Evolutionary conservation across 83 land plant species (phyloP).

Genomic region (Larix sibirica): DNA sequence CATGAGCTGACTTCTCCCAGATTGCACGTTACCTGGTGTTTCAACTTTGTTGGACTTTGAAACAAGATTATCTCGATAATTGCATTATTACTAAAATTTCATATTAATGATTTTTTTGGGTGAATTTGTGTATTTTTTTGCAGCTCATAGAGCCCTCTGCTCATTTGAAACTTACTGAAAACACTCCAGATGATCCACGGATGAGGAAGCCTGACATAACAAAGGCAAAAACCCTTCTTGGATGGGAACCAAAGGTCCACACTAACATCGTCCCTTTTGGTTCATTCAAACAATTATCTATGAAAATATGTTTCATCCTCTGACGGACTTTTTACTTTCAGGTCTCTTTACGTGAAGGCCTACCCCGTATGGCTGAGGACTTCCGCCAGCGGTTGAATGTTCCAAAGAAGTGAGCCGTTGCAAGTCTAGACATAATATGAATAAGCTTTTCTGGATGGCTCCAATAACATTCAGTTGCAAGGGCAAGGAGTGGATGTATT

Average conservation of each 20-base stretch:
- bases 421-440: not conserved
- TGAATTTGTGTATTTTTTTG: constrained; percentile 6
- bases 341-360: constrained; percentile 58
- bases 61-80: no score
- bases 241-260: constrained; percentile 72
- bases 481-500: not conserved
- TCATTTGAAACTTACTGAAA: constrained; percentile 39
- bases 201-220: constrained; percentile 74
- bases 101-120: no score
- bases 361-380: constrained; percentile 68
- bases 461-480: not conserved
- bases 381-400: constrained; percentile 63
- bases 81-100: no score
- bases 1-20: no score
- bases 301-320: not conserved
- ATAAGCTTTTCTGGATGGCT: not conserved
- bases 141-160: constrained; percentile 66
- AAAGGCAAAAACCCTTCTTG: constrained; percentile 55
- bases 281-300: not conserved
- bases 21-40: no score
- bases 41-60: no score
- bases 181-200: constrained; percentile 74
- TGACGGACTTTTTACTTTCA: constrained; percentile 21
- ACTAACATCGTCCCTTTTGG: not conserved
- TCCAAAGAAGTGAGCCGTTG: constrained; percentile 27